Evolutionary conservation across 148 eudicot genomes (phyloP).

Genomic region (Heliosperma pusillum): DNA sequence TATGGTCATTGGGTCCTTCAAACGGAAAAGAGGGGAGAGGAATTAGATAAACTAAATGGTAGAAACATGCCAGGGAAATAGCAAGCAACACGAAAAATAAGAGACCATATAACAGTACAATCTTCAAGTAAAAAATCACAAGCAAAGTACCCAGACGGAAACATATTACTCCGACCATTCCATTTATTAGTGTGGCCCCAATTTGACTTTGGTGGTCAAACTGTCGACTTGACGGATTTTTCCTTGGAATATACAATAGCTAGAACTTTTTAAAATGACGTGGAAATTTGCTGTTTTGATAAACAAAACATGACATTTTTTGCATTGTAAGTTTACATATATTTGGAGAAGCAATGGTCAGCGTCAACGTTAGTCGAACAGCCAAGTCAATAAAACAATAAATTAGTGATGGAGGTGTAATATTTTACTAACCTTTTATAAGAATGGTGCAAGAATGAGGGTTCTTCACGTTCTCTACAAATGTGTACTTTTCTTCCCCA

Average conservation of each 20-base stretch:
- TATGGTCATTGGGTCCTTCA: slow-evolving; percentile 96
- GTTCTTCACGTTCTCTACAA: slow-evolving; percentile 90
- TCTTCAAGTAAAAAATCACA: neutral
- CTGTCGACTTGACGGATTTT: too few species aligned
- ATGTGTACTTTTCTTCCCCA: slow-evolving; percentile 94
- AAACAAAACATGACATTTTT: too few species aligned
- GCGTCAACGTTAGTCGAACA: too few species aligned
- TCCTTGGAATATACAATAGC: too few species aligned
- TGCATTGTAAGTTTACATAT: too few species aligned
- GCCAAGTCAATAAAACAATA: too few species aligned
- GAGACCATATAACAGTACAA: neutral
- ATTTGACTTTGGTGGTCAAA: too few species aligned
- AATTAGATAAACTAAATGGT: neutral
- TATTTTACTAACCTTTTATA: slow-evolving; percentile 58
- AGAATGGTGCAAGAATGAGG: slow-evolving; percentile 93
- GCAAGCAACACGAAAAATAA: neutral
- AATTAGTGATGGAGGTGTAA: neutral
- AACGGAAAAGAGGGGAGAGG: neutral
- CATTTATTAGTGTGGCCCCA: too few species aligned
- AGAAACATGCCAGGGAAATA: neutral
- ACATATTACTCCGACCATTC: too few species aligned
- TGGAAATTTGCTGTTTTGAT: neutral
- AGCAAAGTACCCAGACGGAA: neutral
- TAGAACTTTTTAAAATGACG: neutral
- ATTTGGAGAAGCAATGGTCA: too few species aligned